Base-by-base conservation (phyloP, 1,284 basidiomycete species). In the Ceratobasidium sp. region DNA sequence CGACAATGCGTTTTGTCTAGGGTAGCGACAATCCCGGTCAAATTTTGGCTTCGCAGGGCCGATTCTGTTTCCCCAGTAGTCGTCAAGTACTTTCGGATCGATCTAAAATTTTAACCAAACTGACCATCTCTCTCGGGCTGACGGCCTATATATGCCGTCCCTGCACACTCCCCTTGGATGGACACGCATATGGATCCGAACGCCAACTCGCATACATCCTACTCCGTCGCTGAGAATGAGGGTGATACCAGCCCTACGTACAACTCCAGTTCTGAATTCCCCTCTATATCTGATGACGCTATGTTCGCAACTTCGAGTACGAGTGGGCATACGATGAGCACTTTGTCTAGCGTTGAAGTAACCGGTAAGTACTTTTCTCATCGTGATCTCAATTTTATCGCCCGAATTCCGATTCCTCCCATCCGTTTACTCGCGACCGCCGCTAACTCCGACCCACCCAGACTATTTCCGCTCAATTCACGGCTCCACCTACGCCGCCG, bases 301-400 rank as follows among this genome's bases (percentile, higher is more conserved):
- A 23, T 8, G n/a, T 57, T 57, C 55, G 3, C 23, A 12, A 12
- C 4, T 12, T 1, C 6, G 18, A 44, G 35, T 35, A 59, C 54
- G 10, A 71, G 69, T 71, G 10, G 6, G 16, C 23, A 33, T 16
- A 59, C 54, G 2, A 71, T 71, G 69, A 71, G 69, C 30, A 71
- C 69, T 1, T 35, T 71, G n/a, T 7, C 20, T 12, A 71, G 54
- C 23, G 20, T 23, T 7, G 69, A 71, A 48, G 69, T 46, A n/a
- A 33, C 52, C 4, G 20, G 69, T 71, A 23, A 20, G 69, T 71
- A 14, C 50, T 54, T 23, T 3, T 18, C 5, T 14, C 16, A 18
- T 54, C 3, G 5, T 23, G 3, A 54, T 4, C 12, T 14, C 50
- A 3, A 18, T 54, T 5, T 54, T 54, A 20, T 8, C 38, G 23